Conservation (phyloP, 1,284 basidiomycete species). For the Cryptococcus sp. region DNA sequence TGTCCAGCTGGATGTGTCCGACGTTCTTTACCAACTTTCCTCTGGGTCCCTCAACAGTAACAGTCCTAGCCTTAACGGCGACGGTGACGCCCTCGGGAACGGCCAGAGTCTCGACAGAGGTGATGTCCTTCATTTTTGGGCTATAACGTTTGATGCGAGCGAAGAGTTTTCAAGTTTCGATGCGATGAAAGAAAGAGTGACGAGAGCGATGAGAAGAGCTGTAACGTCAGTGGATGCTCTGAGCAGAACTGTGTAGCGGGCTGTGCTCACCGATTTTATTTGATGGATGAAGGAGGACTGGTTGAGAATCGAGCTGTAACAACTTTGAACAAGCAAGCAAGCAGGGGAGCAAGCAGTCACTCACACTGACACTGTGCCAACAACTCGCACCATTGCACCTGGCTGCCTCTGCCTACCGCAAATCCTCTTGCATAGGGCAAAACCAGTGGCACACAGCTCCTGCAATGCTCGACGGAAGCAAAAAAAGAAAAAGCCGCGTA, state of each 20-base stretch:
- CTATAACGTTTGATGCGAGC: slow-evolving; percentile 4
- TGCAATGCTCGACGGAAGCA: background rate
- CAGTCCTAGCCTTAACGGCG: slow-evolving; percentile 80
- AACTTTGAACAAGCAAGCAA: slow-evolving; percentile 1
- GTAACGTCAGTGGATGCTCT: slow-evolving; percentile 1
- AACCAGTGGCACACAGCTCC: background rate
- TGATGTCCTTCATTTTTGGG: slow-evolving; percentile 55
- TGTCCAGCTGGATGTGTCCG: slow-evolving; percentile 95
- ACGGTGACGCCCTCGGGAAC: slow-evolving; percentile 85
- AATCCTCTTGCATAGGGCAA: background rate
- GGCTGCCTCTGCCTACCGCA: background rate
- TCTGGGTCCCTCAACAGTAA: slow-evolving; percentile 85
- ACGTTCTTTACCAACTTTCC: slow-evolving; percentile 88
- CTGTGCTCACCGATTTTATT: slow-evolving; percentile 10
- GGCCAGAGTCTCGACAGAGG: slow-evolving; percentile 74
- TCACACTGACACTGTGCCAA: background rate
- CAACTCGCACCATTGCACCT: background rate
- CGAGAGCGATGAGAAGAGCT: background rate
- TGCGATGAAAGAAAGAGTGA: background rate
- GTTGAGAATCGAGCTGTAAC: background rate
- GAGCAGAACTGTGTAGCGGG: background rate
- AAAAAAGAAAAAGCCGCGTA: too few species aligned
- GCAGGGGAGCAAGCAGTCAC: background rate
- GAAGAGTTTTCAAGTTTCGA: background rate
- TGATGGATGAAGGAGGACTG: slow-evolving; percentile 10